Conservation (phyloP, 352 stramenopile species). For the Globisporangium canariense region DNA sequence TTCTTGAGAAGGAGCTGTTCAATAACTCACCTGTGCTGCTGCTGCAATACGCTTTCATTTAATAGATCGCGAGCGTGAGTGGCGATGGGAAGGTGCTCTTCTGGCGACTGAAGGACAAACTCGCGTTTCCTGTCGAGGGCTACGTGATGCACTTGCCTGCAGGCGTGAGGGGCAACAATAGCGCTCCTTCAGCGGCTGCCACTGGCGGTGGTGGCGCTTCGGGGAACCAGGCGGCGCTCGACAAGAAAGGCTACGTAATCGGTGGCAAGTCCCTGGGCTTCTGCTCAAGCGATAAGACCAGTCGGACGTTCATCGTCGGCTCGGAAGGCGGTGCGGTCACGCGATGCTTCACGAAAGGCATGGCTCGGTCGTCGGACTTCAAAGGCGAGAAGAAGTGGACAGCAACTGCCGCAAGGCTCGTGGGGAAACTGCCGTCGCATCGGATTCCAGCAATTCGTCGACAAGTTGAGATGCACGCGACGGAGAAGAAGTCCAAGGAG, state of each 20-base stretch:
- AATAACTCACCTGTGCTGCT: neutral
- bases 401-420: constrained; percentile 52
- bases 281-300: constrained; percentile 61
- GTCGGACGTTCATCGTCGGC: constrained; percentile 68
- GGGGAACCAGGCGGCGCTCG: neutral
- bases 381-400: constrained; percentile 84
- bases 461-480: constrained; percentile 68
- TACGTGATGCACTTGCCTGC: constrained; percentile 67
- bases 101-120: constrained; percentile 85
- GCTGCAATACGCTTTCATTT: neutral
- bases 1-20: too few species aligned
- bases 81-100: constrained; percentile 86
- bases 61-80: constrained; percentile 67
- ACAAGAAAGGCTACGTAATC: constrained; percentile 27
- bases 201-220: constrained; percentile 4
- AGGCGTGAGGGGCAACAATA: constrained; percentile 11
- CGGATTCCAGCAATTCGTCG: constrained; percentile 47
- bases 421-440: constrained; percentile 47
- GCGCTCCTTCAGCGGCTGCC: neutral
- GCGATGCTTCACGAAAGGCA: constrained; percentile 60
- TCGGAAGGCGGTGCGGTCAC: constrained; percentile 68
- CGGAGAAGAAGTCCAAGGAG: constrained; percentile 57
- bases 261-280: constrained; percentile 69
- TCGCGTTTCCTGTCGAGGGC: constrained; percentile 80
- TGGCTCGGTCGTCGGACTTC: constrained; percentile 51